Percentiles rank a stretch among this genome's conserved stretches.
Evolutionary conservation across 345 rosid genomes (phyloP).

Genomic region (Corchorus capsularis): DNA sequence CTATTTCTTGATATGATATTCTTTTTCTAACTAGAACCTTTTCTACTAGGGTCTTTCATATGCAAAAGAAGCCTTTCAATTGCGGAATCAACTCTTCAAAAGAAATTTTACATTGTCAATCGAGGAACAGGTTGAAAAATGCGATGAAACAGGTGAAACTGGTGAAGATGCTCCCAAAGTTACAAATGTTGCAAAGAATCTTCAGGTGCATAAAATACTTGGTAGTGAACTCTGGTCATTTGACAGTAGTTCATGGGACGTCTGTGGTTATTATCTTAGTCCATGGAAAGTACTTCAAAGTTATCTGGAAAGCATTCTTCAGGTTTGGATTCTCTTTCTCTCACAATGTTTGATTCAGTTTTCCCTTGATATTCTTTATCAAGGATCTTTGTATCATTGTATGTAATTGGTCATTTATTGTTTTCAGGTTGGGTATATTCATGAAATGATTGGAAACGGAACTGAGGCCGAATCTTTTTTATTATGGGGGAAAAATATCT

Average conservation of each 20-base stretch:
- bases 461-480: constrained; percentile 66
- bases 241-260: constrained; percentile 40
- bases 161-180: constrained; percentile 42
- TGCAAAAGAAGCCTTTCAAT: constrained; percentile 75
- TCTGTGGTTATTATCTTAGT: constrained; percentile 64
- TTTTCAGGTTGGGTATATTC: constrained; percentile 67
- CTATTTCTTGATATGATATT: neutral
- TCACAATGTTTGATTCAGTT: constrained; percentile 19
- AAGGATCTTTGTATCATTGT: constrained; percentile 4
- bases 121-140: constrained; percentile 51
- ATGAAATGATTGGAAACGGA: constrained; percentile 85
- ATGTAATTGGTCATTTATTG: neutral
- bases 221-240: constrained; percentile 65
- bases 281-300: constrained; percentile 85
- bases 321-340: constrained; percentile 49
- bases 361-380: neutral
- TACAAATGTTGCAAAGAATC: constrained; percentile 38
- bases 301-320: constrained; percentile 91
- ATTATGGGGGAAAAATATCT: constrained; percentile 82
- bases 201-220: constrained; percentile 46
- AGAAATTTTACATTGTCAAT: constrained; percentile 64
- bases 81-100: constrained; percentile 74
- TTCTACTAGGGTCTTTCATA: constrained; percentile 68
- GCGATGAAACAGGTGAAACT: constrained; percentile 41
- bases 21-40: constrained; percentile 14